Evolutionary conservation across 352 stramenopile genomes (phyloP).

Genomic region (Phytophthora brassicae): DNA sequence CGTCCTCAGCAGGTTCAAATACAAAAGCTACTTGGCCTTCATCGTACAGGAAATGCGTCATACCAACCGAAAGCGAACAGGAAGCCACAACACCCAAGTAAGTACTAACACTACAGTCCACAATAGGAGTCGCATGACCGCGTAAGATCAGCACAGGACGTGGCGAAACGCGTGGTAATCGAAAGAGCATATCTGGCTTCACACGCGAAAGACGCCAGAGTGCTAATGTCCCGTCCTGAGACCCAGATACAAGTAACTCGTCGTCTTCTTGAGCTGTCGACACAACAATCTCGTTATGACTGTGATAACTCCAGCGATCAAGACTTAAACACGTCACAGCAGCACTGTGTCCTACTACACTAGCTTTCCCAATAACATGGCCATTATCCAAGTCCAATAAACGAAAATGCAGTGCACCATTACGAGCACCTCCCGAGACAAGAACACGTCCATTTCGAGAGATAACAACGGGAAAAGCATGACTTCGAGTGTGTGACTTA

Average conservation of each 20-base stretch:
- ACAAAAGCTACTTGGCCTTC: slow-evolving; percentile 71
- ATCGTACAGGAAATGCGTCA: slow-evolving; percentile 78
- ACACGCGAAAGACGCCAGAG: slow-evolving; percentile 76
- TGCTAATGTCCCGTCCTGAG: slow-evolving; percentile 62
- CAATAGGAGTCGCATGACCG: slow-evolving; percentile 49
- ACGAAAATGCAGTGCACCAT: slow-evolving; percentile 74
- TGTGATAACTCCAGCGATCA: slow-evolving; percentile 58
- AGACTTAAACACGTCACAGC: slow-evolving; percentile 74
- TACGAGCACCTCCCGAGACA: slow-evolving; percentile 69
- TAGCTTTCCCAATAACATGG: slow-evolving; percentile 81
- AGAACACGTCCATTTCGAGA: slow-evolving; percentile 76
- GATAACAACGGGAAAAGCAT: slow-evolving; percentile 58
- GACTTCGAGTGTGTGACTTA: slow-evolving; percentile 2
- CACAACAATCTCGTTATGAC: slow-evolving; percentile 28
- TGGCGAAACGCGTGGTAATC: slow-evolving; percentile 66
- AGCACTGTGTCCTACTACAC: slow-evolving; percentile 70
- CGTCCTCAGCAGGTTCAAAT: slow-evolving; percentile 39
- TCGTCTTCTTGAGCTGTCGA: slow-evolving; percentile 60
- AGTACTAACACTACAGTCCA: slow-evolving; percentile 69
- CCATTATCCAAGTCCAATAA: slow-evolving; percentile 81
- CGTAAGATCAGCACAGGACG: slow-evolving; percentile 65
- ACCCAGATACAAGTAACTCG: slow-evolving; percentile 73
- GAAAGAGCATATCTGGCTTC: slow-evolving; percentile 76
- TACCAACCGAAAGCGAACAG: slow-evolving; percentile 47
- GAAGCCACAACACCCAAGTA: slow-evolving; percentile 68